Percentiles rank a stretch among this genome's conserved stretches.
Conservation (phyloP, 2,329 filamentous ascomycete genomes). For the Paracamarosporium sp. region DNA sequence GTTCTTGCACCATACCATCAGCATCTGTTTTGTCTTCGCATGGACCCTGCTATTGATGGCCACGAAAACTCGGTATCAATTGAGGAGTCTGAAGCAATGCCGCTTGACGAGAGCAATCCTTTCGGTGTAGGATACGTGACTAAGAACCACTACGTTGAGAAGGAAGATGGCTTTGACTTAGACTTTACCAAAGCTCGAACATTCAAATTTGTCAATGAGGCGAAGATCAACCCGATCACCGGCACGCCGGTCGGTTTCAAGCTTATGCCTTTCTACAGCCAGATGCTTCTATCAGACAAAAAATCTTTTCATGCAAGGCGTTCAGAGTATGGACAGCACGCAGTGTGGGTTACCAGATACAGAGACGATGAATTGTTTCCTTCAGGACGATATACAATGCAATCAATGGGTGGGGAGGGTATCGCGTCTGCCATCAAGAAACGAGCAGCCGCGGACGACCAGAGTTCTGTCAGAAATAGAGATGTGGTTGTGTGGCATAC, state of each 20-base stretch:
- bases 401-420: constrained; percentile 32
- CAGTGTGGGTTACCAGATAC: constrained; percentile 36
- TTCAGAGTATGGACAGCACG: constrained; percentile 30
- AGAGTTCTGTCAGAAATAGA: constrained; percentile 16
- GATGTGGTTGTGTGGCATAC: constrained; percentile 40
- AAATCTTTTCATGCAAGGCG: constrained; percentile 28
- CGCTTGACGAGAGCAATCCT: constrained; percentile 19
- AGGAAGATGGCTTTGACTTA: constrained; percentile 24
- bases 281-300: constrained; percentile 31
- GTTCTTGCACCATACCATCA: constrained; percentile 54
- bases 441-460: neutral
- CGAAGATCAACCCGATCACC: constrained; percentile 55
- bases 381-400: constrained; percentile 31
- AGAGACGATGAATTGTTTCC: constrained; percentile 33
- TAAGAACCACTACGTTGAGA: constrained; percentile 13
- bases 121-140: constrained; percentile 31
- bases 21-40: constrained; percentile 53
- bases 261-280: constrained; percentile 47
- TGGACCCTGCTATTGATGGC: constrained; percentile 53
- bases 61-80: constrained; percentile 40
- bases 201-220: constrained; percentile 58
- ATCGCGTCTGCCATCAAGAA: constrained; percentile 25
- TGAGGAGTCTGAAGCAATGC: constrained; percentile 32
- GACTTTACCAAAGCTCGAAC: constrained; percentile 40
- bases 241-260: constrained; percentile 61